These are phyloP conservation scores for Cyclostephanos tholiformis DNA, from an alignment of 108 stramenopile species.

Conservation along the genomic window DNA sequence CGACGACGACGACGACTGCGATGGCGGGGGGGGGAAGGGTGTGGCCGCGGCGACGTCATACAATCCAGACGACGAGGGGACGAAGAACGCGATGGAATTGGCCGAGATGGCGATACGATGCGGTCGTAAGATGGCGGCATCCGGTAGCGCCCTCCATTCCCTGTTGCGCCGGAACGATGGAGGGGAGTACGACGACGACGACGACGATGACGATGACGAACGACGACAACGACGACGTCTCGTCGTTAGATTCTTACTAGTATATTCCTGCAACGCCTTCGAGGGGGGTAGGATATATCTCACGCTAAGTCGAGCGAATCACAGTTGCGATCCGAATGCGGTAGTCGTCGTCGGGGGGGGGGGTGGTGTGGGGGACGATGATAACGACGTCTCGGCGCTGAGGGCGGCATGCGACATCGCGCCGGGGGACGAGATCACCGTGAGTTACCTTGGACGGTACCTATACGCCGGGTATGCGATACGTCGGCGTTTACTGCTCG, in stretches of 20 bases:
- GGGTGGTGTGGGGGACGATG: slow-evolving; percentile 16
- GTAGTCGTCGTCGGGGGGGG: slow-evolving; percentile 43
- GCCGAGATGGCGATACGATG: slow-evolving; percentile 52
- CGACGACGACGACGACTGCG: no score
- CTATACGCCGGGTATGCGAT: slow-evolving; percentile 61
- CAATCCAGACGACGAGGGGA: slow-evolving; percentile 34
- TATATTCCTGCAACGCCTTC: slow-evolving; percentile 85
- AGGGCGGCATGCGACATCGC: slow-evolving; percentile 64
- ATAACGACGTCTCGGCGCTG: slow-evolving; percentile 34
- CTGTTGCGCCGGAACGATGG: slow-evolving; percentile 13
- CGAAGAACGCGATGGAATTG: slow-evolving; percentile 38
- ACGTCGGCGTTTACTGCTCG: slow-evolving; percentile 54
- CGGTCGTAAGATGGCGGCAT: slow-evolving; percentile 41
- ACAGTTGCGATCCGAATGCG: slow-evolving; percentile 83
- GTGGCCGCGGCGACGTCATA: background rate
- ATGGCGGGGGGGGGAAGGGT: background rate
- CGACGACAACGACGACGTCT: no score
- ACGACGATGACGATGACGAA: slow-evolving; percentile 25
- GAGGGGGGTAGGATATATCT: slow-evolving; percentile 80
- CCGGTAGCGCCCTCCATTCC: slow-evolving; percentile 18
- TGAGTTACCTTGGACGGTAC: slow-evolving; percentile 74
- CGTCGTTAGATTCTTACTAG: slow-evolving; percentile 46
- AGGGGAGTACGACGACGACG: slow-evolving; percentile 1
- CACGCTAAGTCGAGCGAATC: slow-evolving; percentile 65
- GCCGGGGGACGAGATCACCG: slow-evolving; percentile 73